Percentiles rank a stretch among this genome's conserved stretches.
Evolutionary conservation across 2,329 filamentous ascomycete species (phyloP).

Genomic region (Xylaria polymorpha): DNA sequence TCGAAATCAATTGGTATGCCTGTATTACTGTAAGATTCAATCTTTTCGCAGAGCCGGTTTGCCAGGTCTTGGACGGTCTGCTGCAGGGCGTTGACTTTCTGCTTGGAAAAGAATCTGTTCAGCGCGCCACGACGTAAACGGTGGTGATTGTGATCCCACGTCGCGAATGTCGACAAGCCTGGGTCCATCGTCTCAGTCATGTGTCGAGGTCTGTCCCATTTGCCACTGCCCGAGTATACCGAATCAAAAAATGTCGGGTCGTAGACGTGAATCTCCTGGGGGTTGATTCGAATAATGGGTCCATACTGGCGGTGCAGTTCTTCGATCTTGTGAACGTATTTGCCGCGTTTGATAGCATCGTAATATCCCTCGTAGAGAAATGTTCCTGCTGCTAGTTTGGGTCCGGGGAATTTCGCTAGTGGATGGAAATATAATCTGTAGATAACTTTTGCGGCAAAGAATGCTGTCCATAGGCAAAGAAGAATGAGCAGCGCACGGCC

Average conservation of each 20-base stretch:
- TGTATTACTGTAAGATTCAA: conserved; percentile 30
- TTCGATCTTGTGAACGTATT: conserved; percentile 13
- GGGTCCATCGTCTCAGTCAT: conserved; percentile 2
- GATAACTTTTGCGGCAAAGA: not conserved
- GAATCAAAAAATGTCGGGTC: conserved; percentile 20
- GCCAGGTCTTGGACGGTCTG: conserved; percentile 8
- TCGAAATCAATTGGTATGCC: conserved; percentile 19
- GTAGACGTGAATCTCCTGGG: conserved; percentile 23
- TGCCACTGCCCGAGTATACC: conserved; percentile 12
- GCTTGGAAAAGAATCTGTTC: conserved; percentile 21
- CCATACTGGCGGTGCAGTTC: conserved; percentile 17
- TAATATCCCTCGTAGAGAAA: conserved; percentile 20
- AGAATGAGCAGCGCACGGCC: not conserved
- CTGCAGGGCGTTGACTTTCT: conserved; percentile 18
- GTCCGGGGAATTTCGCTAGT: conserved; percentile 7
- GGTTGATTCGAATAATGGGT: conserved; percentile 26
- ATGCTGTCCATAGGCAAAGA: not conserved
- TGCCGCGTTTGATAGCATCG: conserved; percentile 19
- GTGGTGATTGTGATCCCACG: conserved; percentile 21
- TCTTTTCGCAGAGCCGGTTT: conserved; percentile 16
- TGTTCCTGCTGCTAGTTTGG: conserved; percentile 4
- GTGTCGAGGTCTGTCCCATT: conserved; percentile 15
- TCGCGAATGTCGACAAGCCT: conserved; percentile 11
- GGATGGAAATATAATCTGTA: conserved; percentile 16
- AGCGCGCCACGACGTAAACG: conserved; percentile 16